Conservation (phyloP, 139 green algal species). For the Chlorella ohadii region DNA sequence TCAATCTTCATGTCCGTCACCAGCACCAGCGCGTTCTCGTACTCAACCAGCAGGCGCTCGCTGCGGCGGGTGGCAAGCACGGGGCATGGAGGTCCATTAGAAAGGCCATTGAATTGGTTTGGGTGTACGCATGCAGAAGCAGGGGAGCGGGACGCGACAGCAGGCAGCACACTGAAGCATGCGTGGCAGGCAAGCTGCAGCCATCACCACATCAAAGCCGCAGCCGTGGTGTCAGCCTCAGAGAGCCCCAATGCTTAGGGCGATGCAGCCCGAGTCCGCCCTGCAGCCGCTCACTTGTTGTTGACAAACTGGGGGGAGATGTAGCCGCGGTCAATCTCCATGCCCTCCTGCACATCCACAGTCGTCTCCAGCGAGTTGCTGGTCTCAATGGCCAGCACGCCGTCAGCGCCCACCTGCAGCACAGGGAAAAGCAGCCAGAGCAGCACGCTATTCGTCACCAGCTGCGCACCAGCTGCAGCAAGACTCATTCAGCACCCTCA, state of each 20-base stretch:
- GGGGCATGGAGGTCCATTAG: too few species aligned
- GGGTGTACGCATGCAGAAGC: too few species aligned
- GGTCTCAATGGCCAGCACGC: conserved; percentile 96
- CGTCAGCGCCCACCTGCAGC: conserved; percentile 75
- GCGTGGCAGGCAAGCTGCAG: not conserved
- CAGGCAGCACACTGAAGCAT: too few species aligned
- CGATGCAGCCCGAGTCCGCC: too few species aligned
- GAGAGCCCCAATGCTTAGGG: too few species aligned
- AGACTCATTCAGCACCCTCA: too few species aligned
- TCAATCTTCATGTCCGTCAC: conserved; percentile 97
- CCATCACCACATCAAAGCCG: too few species aligned
- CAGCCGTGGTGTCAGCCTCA: too few species aligned
- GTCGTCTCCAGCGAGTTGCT: conserved; percentile 82
- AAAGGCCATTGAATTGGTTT: conserved; percentile 31
- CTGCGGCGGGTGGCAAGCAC: conserved; percentile 89
- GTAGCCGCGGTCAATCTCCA: conserved; percentile 98
- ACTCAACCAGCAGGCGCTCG: conserved; percentile 92
- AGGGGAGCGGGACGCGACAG: too few species aligned
- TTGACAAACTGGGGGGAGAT: conserved; percentile 97
- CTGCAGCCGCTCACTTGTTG: conserved; percentile 85
- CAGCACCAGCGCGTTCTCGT: conserved; percentile 92
- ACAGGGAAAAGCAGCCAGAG: not conserved
- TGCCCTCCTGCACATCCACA: conserved; percentile 96
- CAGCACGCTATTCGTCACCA: not conserved
- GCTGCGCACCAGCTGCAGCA: not conserved